Base-by-base conservation (phyloP, 2,329 filamentous ascomycete genomes). In the Nemania diffusa region DNA sequence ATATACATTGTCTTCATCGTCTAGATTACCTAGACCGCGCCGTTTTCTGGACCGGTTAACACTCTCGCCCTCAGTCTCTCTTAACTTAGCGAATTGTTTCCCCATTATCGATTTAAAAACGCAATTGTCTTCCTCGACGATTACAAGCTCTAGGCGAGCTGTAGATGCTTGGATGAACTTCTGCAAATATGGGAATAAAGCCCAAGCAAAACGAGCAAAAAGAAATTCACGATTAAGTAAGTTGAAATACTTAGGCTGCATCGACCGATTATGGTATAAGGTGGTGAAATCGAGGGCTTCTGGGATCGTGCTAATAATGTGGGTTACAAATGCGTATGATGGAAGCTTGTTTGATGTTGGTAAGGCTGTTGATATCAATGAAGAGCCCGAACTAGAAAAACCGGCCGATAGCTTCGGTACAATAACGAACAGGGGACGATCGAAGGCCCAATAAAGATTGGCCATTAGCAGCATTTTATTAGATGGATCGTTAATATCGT, bases 131-230 rank as follows among this genome's bases (percentile, higher is more conserved):
- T 40, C 13, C 5, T 59, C 42, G 2, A 50, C 0, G 34, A 59
- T 26, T 37, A 40, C 11, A 37, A 59, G 20, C 11, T 59, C 5
- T 50, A 15, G 29, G 42, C 4, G 20, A 26, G 13, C 29, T 37
- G 11, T 50, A 26, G 29, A 50, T 37, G 1, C 20, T 8, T 5
- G 29, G 11, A 57, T 4, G 26, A 59, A 59, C 29, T 26, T 40
- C 20, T 15, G 32, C 5, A 62, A 56, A 62, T 22, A 29, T 11
- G 9, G 17, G 32, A 62, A 62, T 40, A 62, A 27, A 56, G 51
- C 59, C 22, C 22, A 56, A 50, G 59, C 59, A 37, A 62, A 62
- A 37, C 59, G 59, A 4, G 59, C 40, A 29, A 62, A 62, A 27
- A 62, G 51, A 50, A 50, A 50, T 62, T 62, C 51, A 40, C 6